Percentiles rank a stretch among this genome's conserved stretches.
These are phyloP conservation scores for Ascochyta lentis DNA, from an alignment of 2,329 filamentous ascomycete genomes.

Conservation along the genomic window DNA sequence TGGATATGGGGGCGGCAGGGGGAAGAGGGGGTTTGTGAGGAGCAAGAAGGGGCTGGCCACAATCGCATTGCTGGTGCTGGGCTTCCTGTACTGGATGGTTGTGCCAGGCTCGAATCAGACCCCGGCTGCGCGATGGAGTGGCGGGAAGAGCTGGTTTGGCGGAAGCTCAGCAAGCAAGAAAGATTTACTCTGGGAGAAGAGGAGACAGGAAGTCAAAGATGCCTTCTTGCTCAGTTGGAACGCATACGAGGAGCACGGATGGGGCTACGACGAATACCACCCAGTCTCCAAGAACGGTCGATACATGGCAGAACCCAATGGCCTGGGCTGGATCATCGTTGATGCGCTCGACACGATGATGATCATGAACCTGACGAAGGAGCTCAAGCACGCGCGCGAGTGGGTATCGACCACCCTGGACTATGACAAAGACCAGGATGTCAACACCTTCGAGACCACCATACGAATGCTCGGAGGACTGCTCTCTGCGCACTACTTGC, in stretches of 20 bases:
- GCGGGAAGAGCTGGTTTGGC: constrained; percentile 41
- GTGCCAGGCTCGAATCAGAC: constrained; percentile 48
- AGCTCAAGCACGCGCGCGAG: constrained; percentile 81
- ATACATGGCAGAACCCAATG: constrained; percentile 81
- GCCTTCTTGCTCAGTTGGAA: constrained; percentile 93
- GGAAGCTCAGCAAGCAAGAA: constrained; percentile 38
- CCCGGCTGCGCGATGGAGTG: constrained; percentile 47
- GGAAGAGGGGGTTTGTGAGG: constrained; percentile 59
- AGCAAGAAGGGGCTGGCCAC: constrained; percentile 67
- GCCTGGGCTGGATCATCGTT: constrained; percentile 97
- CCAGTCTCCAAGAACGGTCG: constrained; percentile 79
- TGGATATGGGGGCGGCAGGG: constrained; percentile 60
- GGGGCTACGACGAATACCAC: constrained; percentile 93
- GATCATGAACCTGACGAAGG: constrained; percentile 93
- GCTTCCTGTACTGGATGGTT: constrained; percentile 73
- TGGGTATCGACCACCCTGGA: constrained; percentile 84
- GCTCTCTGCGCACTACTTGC: constrained; percentile 93
- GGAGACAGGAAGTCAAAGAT: constrained; percentile 83
- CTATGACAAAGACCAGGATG: constrained; percentile 92
- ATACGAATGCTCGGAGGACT: constrained; percentile 96
- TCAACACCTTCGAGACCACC: constrained; percentile 97
- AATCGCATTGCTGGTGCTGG: constrained; percentile 61
- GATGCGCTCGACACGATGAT: constrained; percentile 97
- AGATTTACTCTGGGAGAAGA: constrained; percentile 69
- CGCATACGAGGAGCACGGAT: constrained; percentile 89